Percentiles rank a stretch among this genome's conserved stretches.
Evolutionary conservation across 2,329 filamentous ascomycete genomes (phyloP).

Genomic region (Colletotrichum sp.): DNA sequence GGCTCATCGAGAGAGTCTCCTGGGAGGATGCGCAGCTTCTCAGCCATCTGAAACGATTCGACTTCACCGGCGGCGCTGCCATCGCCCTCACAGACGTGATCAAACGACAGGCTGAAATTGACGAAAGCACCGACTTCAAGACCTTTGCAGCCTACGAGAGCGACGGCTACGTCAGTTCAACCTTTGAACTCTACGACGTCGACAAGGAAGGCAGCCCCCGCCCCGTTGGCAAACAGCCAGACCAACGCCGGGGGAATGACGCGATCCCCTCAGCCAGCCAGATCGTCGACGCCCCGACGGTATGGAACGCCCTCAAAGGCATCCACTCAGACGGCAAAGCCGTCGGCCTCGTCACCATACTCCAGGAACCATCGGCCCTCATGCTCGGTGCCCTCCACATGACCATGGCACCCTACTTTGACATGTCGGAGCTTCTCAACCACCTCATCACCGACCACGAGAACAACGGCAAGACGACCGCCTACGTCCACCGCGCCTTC

Average conservation of each 20-base stretch:
- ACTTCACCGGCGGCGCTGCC: constrained; percentile 46
- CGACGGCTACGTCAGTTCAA: constrained; percentile 49
- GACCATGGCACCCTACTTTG: constrained; percentile 61
- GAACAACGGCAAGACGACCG: constrained; percentile 48
- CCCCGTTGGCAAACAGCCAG: constrained; percentile 14
- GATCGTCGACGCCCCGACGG: constrained; percentile 42
- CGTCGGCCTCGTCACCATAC: constrained; percentile 62
- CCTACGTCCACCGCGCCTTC: constrained; percentile 57
- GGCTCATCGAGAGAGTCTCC: constrained; percentile 8
- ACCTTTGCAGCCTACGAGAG: constrained; percentile 40
- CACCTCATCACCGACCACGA: constrained; percentile 56
- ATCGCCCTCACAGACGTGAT: constrained; percentile 41
- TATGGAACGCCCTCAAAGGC: constrained; percentile 46
- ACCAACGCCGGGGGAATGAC: constrained; percentile 24
- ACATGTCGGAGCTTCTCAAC: constrained; percentile 65
- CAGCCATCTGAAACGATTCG: constrained; percentile 41
- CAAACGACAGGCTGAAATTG: constrained; percentile 35
- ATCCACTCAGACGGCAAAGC: constrained; percentile 43
- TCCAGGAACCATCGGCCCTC: constrained; percentile 65
- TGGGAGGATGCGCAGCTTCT: constrained; percentile 46
- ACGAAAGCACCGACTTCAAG: constrained; percentile 32
- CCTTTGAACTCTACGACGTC: constrained; percentile 64
- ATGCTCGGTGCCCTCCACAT: constrained; percentile 65
- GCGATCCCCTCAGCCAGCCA: constrained; percentile 39
- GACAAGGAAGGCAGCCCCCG: constrained; percentile 47